Conservation (phyloP, 495 filamentous ascomycete species). For the Neurospora terricola region DNA sequence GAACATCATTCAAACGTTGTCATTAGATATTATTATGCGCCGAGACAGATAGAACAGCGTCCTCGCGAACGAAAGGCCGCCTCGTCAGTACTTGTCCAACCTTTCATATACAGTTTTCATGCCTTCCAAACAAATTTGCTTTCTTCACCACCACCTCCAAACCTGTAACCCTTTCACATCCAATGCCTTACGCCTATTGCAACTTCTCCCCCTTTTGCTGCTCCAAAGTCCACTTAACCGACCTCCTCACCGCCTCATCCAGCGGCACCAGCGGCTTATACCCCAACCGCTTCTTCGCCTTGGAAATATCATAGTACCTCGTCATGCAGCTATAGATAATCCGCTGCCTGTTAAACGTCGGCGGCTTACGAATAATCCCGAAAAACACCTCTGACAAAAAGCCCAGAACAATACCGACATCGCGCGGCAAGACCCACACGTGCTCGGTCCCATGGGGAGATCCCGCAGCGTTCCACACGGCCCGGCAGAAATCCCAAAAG, state of each 20-base stretch:
- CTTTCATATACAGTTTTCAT: not conserved
- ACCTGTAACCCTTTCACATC: not conserved
- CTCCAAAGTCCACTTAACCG: constrained; percentile 57
- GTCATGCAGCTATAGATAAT: constrained; percentile 76
- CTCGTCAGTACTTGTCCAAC: not conserved
- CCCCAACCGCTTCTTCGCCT: constrained; percentile 68
- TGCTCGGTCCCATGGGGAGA: constrained; percentile 52
- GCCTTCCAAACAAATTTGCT: not conserved
- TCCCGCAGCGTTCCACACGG: constrained; percentile 66
- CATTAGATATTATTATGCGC: not conserved
- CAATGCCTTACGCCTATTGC: not conserved
- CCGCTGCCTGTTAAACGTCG: constrained; percentile 62
- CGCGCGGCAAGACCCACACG: constrained; percentile 59
- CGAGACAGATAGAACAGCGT: not conserved
- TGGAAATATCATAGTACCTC: constrained; percentile 75
- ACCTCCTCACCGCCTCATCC: constrained; percentile 62
- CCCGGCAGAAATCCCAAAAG: constrained; percentile 88
- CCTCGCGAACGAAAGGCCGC: not conserved
- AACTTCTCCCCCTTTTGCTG: constrained; percentile 25
- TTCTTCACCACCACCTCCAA: not conserved
- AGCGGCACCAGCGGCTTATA: constrained; percentile 66
- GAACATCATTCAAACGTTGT: not conserved
- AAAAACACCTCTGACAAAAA: constrained; percentile 58
- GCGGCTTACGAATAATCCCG: constrained; percentile 57
- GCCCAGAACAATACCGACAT: constrained; percentile 55